These are phyloP conservation scores for Emmonsia crescens DNA, from an alignment of 2,329 filamentous ascomycete species.

Conservation along the genomic window DNA sequence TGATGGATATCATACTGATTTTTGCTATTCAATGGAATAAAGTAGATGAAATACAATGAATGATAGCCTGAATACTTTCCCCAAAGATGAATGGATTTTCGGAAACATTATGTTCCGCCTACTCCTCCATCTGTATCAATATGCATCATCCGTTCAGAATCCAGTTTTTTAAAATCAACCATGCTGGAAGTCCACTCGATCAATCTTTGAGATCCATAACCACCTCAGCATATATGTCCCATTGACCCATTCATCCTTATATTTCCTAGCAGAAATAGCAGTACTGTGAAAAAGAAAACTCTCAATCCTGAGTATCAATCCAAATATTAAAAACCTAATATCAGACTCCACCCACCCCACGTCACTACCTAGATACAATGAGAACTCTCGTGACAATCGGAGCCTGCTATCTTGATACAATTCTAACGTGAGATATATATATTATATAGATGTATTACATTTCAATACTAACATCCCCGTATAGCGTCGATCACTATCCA, in stretches of 20 bases:
- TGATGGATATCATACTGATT: background rate
- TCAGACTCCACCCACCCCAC: background rate
- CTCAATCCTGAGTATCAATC: background rate
- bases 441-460: background rate
- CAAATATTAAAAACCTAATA: background rate
- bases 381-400: slow-evolving; percentile 51
- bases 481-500: slow-evolving; percentile 55
- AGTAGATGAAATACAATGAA: background rate
- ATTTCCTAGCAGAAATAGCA: background rate
- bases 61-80: background rate
- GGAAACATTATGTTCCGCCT: background rate
- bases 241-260: background rate
- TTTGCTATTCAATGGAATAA: background rate
- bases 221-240: background rate
- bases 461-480: slow-evolving; percentile 4
- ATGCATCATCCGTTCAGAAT: background rate
- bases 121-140: too few species aligned
- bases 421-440: slow-evolving; percentile 42
- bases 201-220: background rate
- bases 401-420: slow-evolving; percentile 58
- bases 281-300: background rate
- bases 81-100: background rate
- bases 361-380: slow-evolving; percentile 29
- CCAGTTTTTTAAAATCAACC: background rate
- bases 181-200: background rate